These are phyloP conservation scores for Albizia julibrissin DNA, from an alignment of 306 rosid genomes.

Conservation along the genomic window DNA sequence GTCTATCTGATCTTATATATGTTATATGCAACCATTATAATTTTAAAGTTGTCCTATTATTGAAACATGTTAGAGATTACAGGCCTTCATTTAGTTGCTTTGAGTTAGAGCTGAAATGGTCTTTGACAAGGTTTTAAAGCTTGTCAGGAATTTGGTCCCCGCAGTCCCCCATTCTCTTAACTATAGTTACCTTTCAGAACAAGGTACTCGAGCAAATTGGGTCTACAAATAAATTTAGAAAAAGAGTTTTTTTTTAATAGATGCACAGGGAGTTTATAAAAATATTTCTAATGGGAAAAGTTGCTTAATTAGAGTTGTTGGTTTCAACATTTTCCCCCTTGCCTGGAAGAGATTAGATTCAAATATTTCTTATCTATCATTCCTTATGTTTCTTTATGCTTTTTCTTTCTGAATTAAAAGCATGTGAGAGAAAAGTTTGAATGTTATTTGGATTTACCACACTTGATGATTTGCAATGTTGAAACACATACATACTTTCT, in stretches of 20 bases:
- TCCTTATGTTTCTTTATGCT: not conserved
- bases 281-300: too few species aligned
- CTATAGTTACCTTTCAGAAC: too few species aligned
- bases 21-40: slow-evolving; percentile 12
- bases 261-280: too few species aligned
- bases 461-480: not conserved
- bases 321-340: too few species aligned
- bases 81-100: not conserved
- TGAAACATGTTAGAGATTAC: not conserved
- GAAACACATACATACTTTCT: not conserved
- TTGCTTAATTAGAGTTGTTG: too few species aligned
- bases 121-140: not conserved
- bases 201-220: too few species aligned
- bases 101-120: not conserved
- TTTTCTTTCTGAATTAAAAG: not conserved
- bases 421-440: not conserved
- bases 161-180: not conserved
- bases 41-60: not conserved
- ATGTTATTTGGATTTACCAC: not conserved
- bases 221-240: too few species aligned
- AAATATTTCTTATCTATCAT: not conserved
- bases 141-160: not conserved
- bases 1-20: slow-evolving; percentile 31
- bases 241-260: too few species aligned
- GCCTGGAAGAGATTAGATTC: too few species aligned